These are phyloP conservation scores for Sclerotinia trifoliorum DNA, from an alignment of 2,329 filamentous ascomycete species.

Conservation along the genomic window DNA sequence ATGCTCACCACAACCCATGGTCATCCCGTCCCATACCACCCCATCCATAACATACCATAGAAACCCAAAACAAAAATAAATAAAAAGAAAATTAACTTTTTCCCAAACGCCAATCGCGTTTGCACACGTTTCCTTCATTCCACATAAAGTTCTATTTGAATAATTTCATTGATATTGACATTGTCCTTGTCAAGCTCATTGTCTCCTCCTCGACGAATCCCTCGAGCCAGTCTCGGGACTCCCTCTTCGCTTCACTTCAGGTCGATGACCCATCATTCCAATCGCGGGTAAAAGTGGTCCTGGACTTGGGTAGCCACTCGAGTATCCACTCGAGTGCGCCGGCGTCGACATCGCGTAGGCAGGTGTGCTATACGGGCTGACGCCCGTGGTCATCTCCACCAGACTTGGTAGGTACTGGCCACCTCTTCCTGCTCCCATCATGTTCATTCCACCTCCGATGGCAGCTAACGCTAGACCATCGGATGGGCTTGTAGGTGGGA, in stretches of 20 bases:
- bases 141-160: slow-evolving; percentile 5
- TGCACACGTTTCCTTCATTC: slow-evolving; percentile 5
- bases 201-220: slow-evolving; percentile 49
- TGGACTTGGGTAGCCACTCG: slow-evolving; percentile 43
- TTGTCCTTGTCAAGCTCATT: slow-evolving; percentile 31
- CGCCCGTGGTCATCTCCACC: slow-evolving; percentile 62
- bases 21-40: background rate
- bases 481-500: slow-evolving; percentile 43
- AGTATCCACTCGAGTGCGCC: slow-evolving; percentile 23
- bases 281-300: slow-evolving; percentile 42
- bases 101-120: slow-evolving; percentile 4
- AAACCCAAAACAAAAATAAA: background rate
- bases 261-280: slow-evolving; percentile 30
- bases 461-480: slow-evolving; percentile 40
- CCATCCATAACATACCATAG: background rate
- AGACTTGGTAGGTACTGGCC: slow-evolving; percentile 55
- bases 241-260: slow-evolving; percentile 51
- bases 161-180: background rate
- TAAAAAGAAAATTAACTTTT: background rate
- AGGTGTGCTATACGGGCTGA: slow-evolving; percentile 60
- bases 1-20: slow-evolving; percentile 12
- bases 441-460: slow-evolving; percentile 34
- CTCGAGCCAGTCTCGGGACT: slow-evolving; percentile 49
- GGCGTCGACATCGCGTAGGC: slow-evolving; percentile 48
- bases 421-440: slow-evolving; percentile 34